phyloP scores from a whole-genome alignment of 1,284 basidiomycete genomes.

The Vanrija sp. region DNA sequence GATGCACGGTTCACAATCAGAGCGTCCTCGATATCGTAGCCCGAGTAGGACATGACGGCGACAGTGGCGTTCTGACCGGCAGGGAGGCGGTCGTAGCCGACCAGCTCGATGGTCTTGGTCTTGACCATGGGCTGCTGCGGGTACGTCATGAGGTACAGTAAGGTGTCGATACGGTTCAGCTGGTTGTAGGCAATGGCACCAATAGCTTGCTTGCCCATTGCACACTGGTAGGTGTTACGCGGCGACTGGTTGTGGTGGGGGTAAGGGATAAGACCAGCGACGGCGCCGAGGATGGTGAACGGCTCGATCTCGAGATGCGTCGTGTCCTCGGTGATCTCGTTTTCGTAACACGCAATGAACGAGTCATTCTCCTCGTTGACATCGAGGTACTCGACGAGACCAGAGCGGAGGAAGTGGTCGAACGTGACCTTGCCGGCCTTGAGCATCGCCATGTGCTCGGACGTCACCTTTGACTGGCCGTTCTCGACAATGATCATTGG shows the following conservation, averaged over 20 bases:
- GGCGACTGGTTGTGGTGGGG: slow-evolving; percentile 99
- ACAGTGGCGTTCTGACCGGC: slow-evolving; percentile 98
- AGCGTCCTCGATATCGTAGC: slow-evolving; percentile 99
- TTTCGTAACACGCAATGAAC: slow-evolving; percentile 92
- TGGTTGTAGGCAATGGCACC: slow-evolving; percentile 99
- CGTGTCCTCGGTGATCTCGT: slow-evolving; percentile 72
- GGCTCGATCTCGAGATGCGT: slow-evolving; percentile 99
- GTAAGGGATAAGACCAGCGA: slow-evolving; percentile 97
- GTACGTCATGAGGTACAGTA: slow-evolving; percentile 98
- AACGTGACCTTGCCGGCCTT: slow-evolving; percentile 78
- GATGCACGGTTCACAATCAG: slow-evolving; percentile 93
- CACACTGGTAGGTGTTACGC: slow-evolving; percentile 98
- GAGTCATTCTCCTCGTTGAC: slow-evolving; percentile 99
- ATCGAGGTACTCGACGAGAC: slow-evolving; percentile 99
- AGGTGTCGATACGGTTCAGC: slow-evolving; percentile 93
- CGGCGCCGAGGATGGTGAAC: slow-evolving; percentile 94
- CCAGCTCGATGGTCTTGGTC: slow-evolving; percentile 94
- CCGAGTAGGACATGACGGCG: slow-evolving; percentile 98
- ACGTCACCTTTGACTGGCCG: slow-evolving; percentile 69
- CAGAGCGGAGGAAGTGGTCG: slow-evolving; percentile 88
- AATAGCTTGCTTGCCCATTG: slow-evolving; percentile 99
- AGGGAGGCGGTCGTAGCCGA: slow-evolving; percentile 94
- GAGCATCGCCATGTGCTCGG: slow-evolving; percentile 77
- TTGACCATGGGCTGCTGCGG: slow-evolving; percentile 99
- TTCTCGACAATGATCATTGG: slow-evolving; percentile 97